phyloP scores from a whole-genome alignment of 1,284 basidiomycete species.

The Ganoderma sinense region DNA sequence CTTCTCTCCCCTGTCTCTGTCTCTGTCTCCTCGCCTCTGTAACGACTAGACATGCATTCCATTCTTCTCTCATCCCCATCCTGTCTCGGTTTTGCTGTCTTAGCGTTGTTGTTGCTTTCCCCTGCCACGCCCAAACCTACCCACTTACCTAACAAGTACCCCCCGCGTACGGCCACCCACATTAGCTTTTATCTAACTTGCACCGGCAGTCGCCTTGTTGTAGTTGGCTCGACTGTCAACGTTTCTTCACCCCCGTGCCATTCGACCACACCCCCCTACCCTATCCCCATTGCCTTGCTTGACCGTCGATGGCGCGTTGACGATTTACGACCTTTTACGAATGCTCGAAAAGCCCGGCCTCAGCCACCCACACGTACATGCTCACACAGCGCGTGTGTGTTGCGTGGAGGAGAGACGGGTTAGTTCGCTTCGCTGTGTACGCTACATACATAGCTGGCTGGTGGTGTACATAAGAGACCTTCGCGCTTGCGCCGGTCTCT shows the following conservation, averaged over 20 bases:
- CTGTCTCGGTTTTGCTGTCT: conserved; percentile 35
- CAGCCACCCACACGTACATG: background rate
- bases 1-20: conserved; percentile 33
- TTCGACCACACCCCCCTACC: background rate
- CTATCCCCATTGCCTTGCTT: conserved; percentile 6
- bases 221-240: conserved; percentile 17
- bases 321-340: conserved; percentile 8
- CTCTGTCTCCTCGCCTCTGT: conserved; percentile 47
- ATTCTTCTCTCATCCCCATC: conserved; percentile 31
- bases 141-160: conserved; percentile 17
- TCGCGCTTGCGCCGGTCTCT: conserved; percentile 4
- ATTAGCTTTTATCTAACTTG: background rate
- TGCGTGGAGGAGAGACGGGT: conserved; percentile 15
- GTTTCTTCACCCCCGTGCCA: conserved; percentile 4
- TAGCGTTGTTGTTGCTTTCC: conserved; percentile 40
- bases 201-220: background rate
- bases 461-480: conserved; percentile 27
- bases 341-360: conserved; percentile 26
- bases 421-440: conserved; percentile 25
- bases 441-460: conserved; percentile 22
- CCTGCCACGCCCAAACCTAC: conserved; percentile 21
- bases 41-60: conserved; percentile 73
- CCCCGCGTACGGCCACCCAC: conserved; percentile 14
- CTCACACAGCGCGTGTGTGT: background rate
- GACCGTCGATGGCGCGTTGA: conserved; percentile 2